phyloP scores from a whole-genome alignment of 1,284 basidiomycete genomes.

The Cystobasidiaceae sp. region DNA sequence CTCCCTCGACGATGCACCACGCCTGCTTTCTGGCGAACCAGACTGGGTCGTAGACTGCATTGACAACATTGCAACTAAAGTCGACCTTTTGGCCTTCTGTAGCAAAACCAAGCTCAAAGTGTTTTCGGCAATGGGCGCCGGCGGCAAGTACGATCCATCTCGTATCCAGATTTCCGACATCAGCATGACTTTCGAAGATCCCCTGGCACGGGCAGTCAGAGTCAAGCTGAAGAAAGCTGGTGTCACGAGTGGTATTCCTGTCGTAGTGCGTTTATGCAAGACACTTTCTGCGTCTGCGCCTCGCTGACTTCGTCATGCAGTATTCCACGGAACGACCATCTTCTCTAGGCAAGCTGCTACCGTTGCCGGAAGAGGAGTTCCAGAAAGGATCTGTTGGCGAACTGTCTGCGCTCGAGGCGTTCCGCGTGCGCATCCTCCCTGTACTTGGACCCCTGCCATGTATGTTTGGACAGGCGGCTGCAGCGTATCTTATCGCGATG shows the following conservation, averaged over 20 bases:
- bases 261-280: constrained; percentile 38
- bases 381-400: constrained; percentile 84
- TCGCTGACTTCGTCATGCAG: constrained; percentile 36
- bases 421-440: constrained; percentile 82
- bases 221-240: constrained; percentile 55
- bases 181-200: constrained; percentile 87
- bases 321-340: constrained; percentile 92
- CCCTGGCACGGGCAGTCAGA: constrained; percentile 84
- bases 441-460: constrained; percentile 59
- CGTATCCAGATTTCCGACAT: constrained; percentile 82
- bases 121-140: constrained; percentile 95
- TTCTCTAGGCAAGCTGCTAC: constrained; percentile 74
- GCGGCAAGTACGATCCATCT: constrained; percentile 93
- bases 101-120: constrained; percentile 71
- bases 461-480: constrained; percentile 74
- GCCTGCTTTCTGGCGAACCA: constrained; percentile 62
- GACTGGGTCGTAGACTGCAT: constrained; percentile 96
- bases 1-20: constrained; percentile 66
- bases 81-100: constrained; percentile 48
- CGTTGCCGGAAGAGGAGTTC: constrained; percentile 87
- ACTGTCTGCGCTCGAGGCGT: constrained; percentile 86
- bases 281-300: not conserved
- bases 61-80: constrained; percentile 91
- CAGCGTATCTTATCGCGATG: constrained; percentile 78
- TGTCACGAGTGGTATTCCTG: constrained; percentile 40